Evolutionary conservation across 1,139 yeast genomes (phyloP).

Genomic region (Magnusiomyces clavatus): DNA sequence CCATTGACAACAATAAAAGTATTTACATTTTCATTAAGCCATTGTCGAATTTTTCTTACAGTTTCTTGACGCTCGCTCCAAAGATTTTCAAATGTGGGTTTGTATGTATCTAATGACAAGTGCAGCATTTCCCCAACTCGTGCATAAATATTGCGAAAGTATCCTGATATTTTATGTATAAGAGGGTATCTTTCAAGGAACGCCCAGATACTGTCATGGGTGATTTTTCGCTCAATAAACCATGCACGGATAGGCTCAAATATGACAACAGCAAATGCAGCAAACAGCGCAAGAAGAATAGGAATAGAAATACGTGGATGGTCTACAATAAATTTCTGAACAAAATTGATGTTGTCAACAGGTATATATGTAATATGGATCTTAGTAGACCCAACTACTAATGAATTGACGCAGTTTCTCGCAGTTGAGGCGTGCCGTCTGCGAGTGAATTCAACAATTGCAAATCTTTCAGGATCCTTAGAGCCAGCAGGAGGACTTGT

Average conservation of each 20-base stretch:
- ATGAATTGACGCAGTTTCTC: slow-evolving; percentile 83
- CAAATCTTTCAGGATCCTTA: slow-evolving; percentile 39
- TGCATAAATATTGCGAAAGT: slow-evolving; percentile 5
- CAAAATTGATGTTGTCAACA: slow-evolving; percentile 31
- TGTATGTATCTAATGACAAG: neutral
- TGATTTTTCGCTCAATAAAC: slow-evolving; percentile 64
- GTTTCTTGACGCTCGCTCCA: slow-evolving; percentile 70
- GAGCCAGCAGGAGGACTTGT: slow-evolving; percentile 40
- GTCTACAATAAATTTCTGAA: slow-evolving; percentile 27
- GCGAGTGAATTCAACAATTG: slow-evolving; percentile 48
- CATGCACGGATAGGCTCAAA: slow-evolving; percentile 91
- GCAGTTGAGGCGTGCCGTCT: slow-evolving; percentile 75
- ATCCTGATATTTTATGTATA: slow-evolving; percentile 4
- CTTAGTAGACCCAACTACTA: slow-evolving; percentile 42
- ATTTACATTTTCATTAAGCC: slow-evolving; percentile 72
- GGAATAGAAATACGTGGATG: slow-evolving; percentile 83
- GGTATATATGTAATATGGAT: slow-evolving; percentile 71
- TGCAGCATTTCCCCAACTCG: slow-evolving; percentile 8
- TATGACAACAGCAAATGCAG: slow-evolving; percentile 73
- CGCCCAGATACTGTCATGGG: slow-evolving; percentile 2
- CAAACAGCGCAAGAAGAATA: slow-evolving; percentile 49
- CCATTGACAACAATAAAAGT: slow-evolving; percentile 87
- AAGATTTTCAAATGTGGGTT: slow-evolving; percentile 35
- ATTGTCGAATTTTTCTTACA: slow-evolving; percentile 59
- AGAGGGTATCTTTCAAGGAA: slow-evolving; percentile 8